Evolutionary conservation across 106 monocot genomes (phyloP).

Genomic region (Gastrodia elata): DNA sequence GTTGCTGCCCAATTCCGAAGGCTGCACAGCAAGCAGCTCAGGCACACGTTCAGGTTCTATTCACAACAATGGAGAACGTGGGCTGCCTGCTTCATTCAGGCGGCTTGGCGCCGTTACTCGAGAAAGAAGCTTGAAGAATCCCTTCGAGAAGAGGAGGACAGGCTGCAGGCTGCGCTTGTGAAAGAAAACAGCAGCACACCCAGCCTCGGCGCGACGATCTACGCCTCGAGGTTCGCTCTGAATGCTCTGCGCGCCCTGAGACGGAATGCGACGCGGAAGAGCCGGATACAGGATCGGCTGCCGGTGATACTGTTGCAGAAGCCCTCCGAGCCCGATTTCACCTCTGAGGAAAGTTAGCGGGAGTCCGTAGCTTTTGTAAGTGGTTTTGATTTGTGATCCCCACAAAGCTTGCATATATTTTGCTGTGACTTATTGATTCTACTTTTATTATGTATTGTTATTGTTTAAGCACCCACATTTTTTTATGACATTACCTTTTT

Average conservation of each 20-base stretch:
- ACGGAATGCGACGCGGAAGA: conserved; percentile 22
- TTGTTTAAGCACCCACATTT: background rate
- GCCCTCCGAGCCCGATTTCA: conserved; percentile 49
- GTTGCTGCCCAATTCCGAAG: conserved; percentile 50
- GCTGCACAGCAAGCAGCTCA: conserved; percentile 42
- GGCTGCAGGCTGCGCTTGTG: conserved; percentile 36
- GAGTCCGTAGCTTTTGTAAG: background rate
- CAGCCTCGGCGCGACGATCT: conserved; percentile 38
- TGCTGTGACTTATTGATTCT: background rate
- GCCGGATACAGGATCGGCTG: conserved; percentile 31
- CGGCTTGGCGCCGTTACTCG: conserved; percentile 40
- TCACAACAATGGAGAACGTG: conserved; percentile 61
- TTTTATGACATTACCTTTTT: background rate
- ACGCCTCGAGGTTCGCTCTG: conserved; percentile 40
- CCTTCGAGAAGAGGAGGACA: conserved; percentile 32
- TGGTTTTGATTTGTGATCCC: background rate
- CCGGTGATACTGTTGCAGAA: conserved; percentile 34
- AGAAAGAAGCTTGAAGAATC: conserved; percentile 48
- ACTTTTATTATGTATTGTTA: background rate
- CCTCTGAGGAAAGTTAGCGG: conserved; percentile 22
- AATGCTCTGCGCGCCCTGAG: conserved; percentile 21
- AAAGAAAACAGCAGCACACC: conserved; percentile 16
- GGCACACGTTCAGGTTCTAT: conserved; percentile 36
- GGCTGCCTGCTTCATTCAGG: conserved; percentile 56
- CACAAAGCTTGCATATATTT: background rate